These are phyloP conservation scores for Dryadomyces quercivorus DNA, from an alignment of 2,329 filamentous ascomycete genomes.

Conservation along the genomic window DNA sequence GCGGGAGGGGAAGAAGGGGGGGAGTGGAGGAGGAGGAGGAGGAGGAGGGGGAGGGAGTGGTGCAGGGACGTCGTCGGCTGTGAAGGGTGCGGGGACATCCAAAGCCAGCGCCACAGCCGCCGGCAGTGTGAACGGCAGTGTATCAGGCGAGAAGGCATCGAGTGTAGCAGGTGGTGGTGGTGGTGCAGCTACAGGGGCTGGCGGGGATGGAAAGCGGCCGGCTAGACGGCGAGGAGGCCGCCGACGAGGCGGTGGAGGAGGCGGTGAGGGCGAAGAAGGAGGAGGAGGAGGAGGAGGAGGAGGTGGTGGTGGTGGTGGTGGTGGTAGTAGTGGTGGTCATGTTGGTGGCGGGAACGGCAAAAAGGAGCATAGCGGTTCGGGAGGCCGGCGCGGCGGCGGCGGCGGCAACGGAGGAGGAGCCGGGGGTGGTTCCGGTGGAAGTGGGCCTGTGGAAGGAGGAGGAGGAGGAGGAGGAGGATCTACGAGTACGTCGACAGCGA, in stretches of 20 bases:
- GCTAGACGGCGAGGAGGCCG: constrained; percentile 10
- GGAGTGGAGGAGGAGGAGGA: background rate
- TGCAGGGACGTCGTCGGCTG: no score
- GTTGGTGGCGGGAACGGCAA: no score
- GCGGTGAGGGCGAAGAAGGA: background rate
- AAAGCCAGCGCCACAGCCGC: no score
- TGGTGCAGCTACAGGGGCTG: background rate
- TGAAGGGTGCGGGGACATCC: background rate
- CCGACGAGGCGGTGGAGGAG: constrained; percentile 7
- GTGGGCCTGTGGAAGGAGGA: background rate
- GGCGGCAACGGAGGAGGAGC: background rate
- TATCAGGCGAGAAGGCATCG: background rate
- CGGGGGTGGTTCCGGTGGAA: background rate
- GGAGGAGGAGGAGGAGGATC: background rate
- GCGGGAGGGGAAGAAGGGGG: constrained; percentile 20
- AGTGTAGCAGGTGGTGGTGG: background rate
- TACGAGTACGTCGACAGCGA: no score
- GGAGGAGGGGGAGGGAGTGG: background rate
- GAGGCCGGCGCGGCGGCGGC: background rate
- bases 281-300: background rate
- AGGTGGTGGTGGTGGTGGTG: background rate
- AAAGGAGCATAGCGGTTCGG: no score
- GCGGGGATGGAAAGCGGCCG: constrained; percentile 8
- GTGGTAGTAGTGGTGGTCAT: background rate
- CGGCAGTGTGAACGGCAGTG: background rate